Evolutionary conservation across 257 asterid genomes (phyloP).

Genomic region (Datura wrightii): DNA sequence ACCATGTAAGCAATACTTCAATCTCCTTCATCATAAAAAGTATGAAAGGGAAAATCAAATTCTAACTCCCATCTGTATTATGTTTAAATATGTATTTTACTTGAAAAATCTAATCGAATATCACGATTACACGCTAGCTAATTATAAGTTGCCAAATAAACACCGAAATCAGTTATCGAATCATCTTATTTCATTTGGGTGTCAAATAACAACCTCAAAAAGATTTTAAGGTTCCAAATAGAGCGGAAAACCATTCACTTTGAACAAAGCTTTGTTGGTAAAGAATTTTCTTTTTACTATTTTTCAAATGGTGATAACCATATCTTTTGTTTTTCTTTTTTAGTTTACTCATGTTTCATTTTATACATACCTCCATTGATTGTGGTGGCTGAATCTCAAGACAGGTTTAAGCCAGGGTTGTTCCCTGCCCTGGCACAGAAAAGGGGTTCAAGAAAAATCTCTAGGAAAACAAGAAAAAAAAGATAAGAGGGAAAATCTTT

Average conservation of each 20-base stretch:
- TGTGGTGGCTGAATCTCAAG: neutral
- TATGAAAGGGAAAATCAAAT: no score
- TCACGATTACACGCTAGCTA: no score
- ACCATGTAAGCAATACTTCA: no score
- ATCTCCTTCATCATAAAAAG: no score
- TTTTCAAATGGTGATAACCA: slow-evolving; percentile 23
- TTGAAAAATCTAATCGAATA: no score
- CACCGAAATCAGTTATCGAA: neutral
- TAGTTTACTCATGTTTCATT: neutral
- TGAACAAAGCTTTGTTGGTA: slow-evolving; percentile 10
- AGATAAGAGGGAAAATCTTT: neutral
- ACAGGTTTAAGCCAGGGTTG: slow-evolving; percentile 26
- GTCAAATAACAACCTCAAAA: slow-evolving; percentile 20
- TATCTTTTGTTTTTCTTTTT: neutral
- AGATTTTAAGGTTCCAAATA: neutral
- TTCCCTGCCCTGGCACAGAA: slow-evolving; percentile 18
- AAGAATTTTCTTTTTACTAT: neutral
- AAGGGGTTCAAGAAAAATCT: slow-evolving; percentile 3
- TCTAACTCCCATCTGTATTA: no score
- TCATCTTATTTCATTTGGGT: neutral
- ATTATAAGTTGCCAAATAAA: neutral
- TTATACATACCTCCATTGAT: neutral
- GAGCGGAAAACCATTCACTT: slow-evolving; percentile 35
- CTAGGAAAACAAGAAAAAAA: neutral
- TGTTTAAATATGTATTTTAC: no score